phyloP scores from a whole-genome alignment of 768 basidiomycete species.

The Kwoniella newhampshirensis region DNA sequence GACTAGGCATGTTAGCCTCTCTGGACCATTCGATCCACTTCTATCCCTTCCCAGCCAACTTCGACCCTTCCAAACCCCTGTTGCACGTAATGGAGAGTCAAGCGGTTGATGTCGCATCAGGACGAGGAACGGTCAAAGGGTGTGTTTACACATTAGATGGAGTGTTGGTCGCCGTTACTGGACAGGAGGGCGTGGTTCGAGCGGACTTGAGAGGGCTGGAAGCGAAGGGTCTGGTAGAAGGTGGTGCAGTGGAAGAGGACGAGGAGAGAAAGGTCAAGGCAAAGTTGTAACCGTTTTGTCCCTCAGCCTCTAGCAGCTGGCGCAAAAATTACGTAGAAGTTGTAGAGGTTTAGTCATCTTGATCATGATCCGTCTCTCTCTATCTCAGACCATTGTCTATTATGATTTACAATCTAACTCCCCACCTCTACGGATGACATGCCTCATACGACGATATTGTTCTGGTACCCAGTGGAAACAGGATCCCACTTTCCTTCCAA shows the following conservation, averaged over 20 bases:
- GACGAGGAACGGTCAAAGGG: constrained; percentile 50
- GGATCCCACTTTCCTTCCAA: too few relatives aligned
- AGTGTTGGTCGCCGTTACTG: constrained; percentile 49
- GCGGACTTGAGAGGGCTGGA: constrained; percentile 67
- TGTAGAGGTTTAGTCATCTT: too few relatives aligned
- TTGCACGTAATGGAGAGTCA: constrained; percentile 52
- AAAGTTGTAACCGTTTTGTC: constrained; percentile 18
- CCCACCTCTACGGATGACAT: too few relatives aligned
- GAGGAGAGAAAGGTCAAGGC: constrained; percentile 6
- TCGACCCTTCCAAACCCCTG: constrained; percentile 41
- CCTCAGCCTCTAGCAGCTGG: too few relatives aligned
- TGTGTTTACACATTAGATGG: constrained; percentile 47
- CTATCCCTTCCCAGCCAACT: constrained; percentile 44
- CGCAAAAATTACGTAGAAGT: too few relatives aligned
- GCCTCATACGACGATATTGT: too few relatives aligned
- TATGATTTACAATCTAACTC: too few relatives aligned
- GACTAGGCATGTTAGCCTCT: constrained; percentile 52
- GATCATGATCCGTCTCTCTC: too few relatives aligned
- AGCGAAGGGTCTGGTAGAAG: constrained; percentile 68
- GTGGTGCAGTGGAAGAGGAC: constrained; percentile 59
- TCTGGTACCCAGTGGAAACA: too few relatives aligned
- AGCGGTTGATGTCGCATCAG: constrained; percentile 33
- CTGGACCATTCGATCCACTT: constrained; percentile 52
- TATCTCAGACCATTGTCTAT: too few relatives aligned
- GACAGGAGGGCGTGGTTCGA: constrained; percentile 53